These are phyloP conservation scores for Hypholoma fasciculare DNA, from an alignment of 768 basidiomycete genomes.

Conservation along the genomic window DNA sequence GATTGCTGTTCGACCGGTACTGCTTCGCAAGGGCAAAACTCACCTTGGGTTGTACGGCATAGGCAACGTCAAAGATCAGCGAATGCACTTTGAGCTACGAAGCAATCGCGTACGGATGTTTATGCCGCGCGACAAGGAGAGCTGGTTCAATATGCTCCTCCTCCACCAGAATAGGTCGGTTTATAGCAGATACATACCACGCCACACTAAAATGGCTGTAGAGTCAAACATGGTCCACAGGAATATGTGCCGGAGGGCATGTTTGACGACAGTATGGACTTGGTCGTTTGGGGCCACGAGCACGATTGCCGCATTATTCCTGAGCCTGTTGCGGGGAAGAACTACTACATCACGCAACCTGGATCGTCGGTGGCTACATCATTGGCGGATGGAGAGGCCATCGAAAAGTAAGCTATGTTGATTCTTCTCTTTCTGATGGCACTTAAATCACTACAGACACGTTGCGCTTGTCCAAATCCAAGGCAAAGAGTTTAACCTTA, in stretches of 20 bases:
- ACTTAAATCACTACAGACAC: constrained; percentile 53
- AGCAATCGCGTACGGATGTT: constrained; percentile 96
- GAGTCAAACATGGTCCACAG: constrained; percentile 93
- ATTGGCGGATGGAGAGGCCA: constrained; percentile 88
- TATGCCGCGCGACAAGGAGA: constrained; percentile 87
- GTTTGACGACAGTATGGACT: constrained; percentile 93
- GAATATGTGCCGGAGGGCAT: constrained; percentile 94
- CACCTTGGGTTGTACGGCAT: constrained; percentile 92
- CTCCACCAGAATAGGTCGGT: constrained; percentile 94
- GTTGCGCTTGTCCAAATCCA: constrained; percentile 89
- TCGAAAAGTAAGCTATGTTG: constrained; percentile 70
- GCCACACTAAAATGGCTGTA: constrained; percentile 27
- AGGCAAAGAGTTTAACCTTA: constrained; percentile 83
- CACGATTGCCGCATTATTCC: constrained; percentile 95
- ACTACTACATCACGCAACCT: constrained; percentile 91
- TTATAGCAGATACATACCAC: not conserved
- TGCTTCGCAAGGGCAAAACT: constrained; percentile 85
- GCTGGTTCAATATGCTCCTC: constrained; percentile 94
- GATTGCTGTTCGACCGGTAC: constrained; percentile 86
- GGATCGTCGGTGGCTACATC: constrained; percentile 95
- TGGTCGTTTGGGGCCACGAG: constrained; percentile 98
- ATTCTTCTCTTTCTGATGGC: not conserved
- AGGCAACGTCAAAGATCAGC: constrained; percentile 93
- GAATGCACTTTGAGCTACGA: constrained; percentile 95
- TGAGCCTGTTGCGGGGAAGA: constrained; percentile 88